phyloP scores from a whole-genome alignment of 805 yeast genomes.

The Candida piceae region DNA sequence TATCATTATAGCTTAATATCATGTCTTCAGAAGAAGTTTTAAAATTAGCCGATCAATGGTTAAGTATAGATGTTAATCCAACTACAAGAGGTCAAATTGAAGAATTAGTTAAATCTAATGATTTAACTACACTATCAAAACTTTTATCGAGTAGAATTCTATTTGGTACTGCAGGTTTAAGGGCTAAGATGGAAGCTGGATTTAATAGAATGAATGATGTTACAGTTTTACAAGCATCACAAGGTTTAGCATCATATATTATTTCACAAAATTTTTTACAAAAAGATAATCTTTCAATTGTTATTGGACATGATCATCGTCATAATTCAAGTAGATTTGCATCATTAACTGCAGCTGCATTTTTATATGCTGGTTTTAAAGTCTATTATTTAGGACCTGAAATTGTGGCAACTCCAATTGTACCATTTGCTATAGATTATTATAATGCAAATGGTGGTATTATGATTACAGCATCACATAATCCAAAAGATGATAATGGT shows the following conservation, averaged over 20 bases:
- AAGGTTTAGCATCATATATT: slow-evolving; percentile 61
- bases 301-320: slow-evolving; percentile 90
- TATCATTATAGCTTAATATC: too few relatives aligned
- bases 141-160: slow-evolving; percentile 57
- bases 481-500: slow-evolving; percentile 84
- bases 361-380: slow-evolving; percentile 58
- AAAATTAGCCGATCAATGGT: slow-evolving; percentile 33
- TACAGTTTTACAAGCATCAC: slow-evolving; percentile 86
- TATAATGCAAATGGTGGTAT: slow-evolving; percentile 71
- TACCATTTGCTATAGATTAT: slow-evolving; percentile 76
- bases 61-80: slow-evolving; percentile 32
- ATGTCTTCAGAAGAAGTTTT: slow-evolving; percentile 2
- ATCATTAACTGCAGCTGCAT: slow-evolving; percentile 68
- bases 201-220: slow-evolving; percentile 84
- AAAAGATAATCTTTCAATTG: slow-evolving; percentile 36
- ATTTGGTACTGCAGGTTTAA: slow-evolving; percentile 92
- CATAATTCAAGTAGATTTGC: slow-evolving; percentile 78
- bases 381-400: slow-evolving; percentile 58
- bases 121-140: slow-evolving; percentile 42
- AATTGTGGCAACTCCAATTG: slow-evolving; percentile 80
- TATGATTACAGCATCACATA: slow-evolving; percentile 90
- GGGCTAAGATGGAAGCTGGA: slow-evolving; percentile 89
- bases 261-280: slow-evolving; percentile 28
- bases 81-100: slow-evolving; percentile 52
- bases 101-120: slow-evolving; percentile 32